Evolutionary conservation across 306 rosid species (phyloP).

Genomic region (Rubus idaeus): DNA sequence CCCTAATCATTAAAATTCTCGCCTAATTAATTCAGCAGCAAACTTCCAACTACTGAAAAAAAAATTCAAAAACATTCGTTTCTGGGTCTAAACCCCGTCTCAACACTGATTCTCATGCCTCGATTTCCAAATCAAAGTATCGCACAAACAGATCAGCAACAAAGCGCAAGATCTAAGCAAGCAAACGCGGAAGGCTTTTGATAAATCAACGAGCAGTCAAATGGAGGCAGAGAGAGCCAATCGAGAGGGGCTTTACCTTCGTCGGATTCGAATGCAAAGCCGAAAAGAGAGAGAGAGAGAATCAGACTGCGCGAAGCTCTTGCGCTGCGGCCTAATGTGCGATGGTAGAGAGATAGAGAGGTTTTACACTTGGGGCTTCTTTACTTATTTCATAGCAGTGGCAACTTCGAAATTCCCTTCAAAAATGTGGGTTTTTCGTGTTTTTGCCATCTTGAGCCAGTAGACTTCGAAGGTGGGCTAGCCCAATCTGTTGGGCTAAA

Average conservation of each 20-base stretch:
- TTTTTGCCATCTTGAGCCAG: neutral
- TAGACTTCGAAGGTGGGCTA: neutral
- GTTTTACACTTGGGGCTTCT: neutral
- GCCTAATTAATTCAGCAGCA: neutral
- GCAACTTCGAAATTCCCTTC: neutral
- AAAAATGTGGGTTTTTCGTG: neutral
- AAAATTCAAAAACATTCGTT: neutral
- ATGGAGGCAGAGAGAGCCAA: neutral
- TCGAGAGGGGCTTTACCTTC: conserved; percentile 27
- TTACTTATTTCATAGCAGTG: neutral
- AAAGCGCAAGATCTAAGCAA: conserved; percentile 40
- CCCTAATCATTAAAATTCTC: conserved; percentile 19
- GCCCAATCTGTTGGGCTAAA: neutral
- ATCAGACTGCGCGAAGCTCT: conserved; percentile 13
- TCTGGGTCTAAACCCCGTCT: neutral
- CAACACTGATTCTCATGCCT: neutral
- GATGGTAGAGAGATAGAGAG: neutral
- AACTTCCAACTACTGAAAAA: neutral
- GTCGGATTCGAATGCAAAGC: conserved; percentile 29
- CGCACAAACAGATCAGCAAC: conserved; percentile 7
- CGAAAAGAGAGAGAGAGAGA: neutral
- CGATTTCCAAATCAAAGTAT: neutral
- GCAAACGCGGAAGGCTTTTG: neutral
- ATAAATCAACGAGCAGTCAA: neutral
- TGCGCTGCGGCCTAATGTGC: conserved; percentile 30